Percentiles rank a stretch among this genome's conserved stretches.
phyloP scores from a whole-genome alignment of 2,329 filamentous ascomycete genomes.

The Achaetomium macrosporum region DNA sequence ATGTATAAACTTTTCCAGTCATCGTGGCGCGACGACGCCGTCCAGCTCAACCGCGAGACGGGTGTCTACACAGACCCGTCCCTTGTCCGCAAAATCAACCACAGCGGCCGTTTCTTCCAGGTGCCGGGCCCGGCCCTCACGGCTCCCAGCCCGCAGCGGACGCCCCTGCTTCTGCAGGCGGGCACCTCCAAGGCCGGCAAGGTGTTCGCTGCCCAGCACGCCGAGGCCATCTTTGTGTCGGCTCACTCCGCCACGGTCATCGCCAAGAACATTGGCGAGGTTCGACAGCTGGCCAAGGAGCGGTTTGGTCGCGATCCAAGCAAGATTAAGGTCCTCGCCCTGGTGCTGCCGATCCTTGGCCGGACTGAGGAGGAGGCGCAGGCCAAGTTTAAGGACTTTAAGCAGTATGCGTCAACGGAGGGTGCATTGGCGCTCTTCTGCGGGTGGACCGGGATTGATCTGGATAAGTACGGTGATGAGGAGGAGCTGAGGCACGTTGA shows the following conservation, averaged over 20 bases:
- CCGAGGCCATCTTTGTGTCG: slow-evolving; percentile 65
- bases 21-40: slow-evolving; percentile 53
- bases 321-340: slow-evolving; percentile 61
- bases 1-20: slow-evolving; percentile 48
- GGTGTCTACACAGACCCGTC: slow-evolving; percentile 54
- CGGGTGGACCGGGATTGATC: slow-evolving; percentile 61
- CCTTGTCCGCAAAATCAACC: slow-evolving; percentile 55
- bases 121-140: slow-evolving; percentile 57
- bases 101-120: slow-evolving; percentile 51
- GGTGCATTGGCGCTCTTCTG: slow-evolving; percentile 66
- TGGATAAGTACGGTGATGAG: slow-evolving; percentile 35
- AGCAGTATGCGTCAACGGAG: slow-evolving; percentile 53
- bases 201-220: slow-evolving; percentile 61
- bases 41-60: slow-evolving; percentile 45
- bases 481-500: slow-evolving; percentile 36
- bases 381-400: slow-evolving; percentile 57
- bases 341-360: slow-evolving; percentile 60
- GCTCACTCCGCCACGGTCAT: slow-evolving; percentile 58
- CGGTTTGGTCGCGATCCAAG: slow-evolving; percentile 51
- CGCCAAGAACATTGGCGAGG: slow-evolving; percentile 55
- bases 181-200: slow-evolving; percentile 61
- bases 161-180: slow-evolving; percentile 64
- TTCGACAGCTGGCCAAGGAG: slow-evolving; percentile 49
- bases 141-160: slow-evolving; percentile 61
- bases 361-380: slow-evolving; percentile 60